Conservation (phyloP, 495 filamentous ascomycete genomes). For the Bombardia bombarda region DNA sequence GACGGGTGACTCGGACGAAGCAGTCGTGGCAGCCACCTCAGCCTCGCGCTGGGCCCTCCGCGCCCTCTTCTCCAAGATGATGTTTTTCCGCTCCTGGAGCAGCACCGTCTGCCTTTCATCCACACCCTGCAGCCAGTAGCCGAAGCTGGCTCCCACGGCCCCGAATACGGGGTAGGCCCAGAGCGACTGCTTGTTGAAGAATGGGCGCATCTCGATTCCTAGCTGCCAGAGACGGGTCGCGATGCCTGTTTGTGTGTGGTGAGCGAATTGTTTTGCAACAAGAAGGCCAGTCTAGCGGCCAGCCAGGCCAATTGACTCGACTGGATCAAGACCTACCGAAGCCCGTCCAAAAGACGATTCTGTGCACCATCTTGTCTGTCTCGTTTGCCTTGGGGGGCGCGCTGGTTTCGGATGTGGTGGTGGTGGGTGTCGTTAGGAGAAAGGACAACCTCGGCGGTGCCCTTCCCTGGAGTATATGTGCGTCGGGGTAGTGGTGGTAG, state of each 20-base stretch:
- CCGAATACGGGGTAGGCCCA: constrained; percentile 92
- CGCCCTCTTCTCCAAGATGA: constrained; percentile 80
- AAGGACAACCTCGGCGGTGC: no score
- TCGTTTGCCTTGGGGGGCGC: not conserved
- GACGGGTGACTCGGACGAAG: no score
- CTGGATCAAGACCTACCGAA: constrained; percentile 63
- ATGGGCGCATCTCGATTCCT: constrained; percentile 95
- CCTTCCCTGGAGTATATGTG: no score
- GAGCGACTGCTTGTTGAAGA: constrained; percentile 67
- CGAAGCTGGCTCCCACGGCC: constrained; percentile 77
- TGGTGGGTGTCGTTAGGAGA: not conserved
- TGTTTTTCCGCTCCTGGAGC: constrained; percentile 64
- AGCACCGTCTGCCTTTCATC: constrained; percentile 68
- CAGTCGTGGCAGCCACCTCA: constrained; percentile 4
- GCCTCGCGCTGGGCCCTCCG: constrained; percentile 58
- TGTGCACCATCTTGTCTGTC: constrained; percentile 45
- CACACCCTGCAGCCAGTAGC: constrained; percentile 90
- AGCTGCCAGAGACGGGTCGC: constrained; percentile 91
- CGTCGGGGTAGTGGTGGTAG: no score
- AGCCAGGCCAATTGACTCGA: constrained; percentile 6
- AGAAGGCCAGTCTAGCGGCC: no score
- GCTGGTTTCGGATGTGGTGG: not conserved
- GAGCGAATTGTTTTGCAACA: not conserved
- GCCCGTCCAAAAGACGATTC: constrained; percentile 91
- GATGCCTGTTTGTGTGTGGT: constrained; percentile 50